Conservation (phyloP, 2,329 filamentous ascomycete species). For the Waltergamsia citrina region DNA sequence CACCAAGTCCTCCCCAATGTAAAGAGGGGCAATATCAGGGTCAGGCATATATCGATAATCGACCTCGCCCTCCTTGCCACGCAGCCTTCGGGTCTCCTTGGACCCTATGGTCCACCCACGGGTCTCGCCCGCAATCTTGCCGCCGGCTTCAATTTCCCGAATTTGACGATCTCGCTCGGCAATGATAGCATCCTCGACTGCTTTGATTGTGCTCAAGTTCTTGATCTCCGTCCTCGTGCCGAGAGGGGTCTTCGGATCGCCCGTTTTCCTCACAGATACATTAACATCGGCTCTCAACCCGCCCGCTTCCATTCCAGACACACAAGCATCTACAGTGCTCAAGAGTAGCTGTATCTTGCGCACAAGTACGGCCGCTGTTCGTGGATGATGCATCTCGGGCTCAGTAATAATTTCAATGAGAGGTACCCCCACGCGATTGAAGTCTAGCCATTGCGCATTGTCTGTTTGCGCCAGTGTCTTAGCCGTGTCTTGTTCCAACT, state of each 20-base stretch:
- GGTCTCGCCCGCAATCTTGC: constrained; percentile 73
- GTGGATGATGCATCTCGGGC: constrained; percentile 78
- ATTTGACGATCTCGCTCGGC: constrained; percentile 90
- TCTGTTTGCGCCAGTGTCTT: constrained; percentile 78
- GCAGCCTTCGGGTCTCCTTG: constrained; percentile 68
- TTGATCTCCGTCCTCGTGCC: constrained; percentile 96
- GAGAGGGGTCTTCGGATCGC: constrained; percentile 35
- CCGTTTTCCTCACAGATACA: constrained; percentile 66
- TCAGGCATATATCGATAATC: constrained; percentile 99
- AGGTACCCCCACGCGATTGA: constrained; percentile 86
- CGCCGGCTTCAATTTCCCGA: constrained; percentile 63
- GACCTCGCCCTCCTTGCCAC: constrained; percentile 93
- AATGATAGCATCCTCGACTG: constrained; percentile 88
- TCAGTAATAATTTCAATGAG: constrained; percentile 92
- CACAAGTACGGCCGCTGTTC: constrained; percentile 80
- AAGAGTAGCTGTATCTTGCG: constrained; percentile 80
- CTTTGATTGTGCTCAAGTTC: constrained; percentile 89
- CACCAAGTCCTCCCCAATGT: constrained; percentile 65
- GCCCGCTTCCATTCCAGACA: constrained; percentile 86
- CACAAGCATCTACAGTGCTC: constrained; percentile 72
- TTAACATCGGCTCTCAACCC: constrained; percentile 92
- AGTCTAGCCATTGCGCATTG: constrained; percentile 72
- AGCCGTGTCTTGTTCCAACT: constrained; percentile 96
- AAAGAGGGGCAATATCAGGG: constrained; percentile 73
- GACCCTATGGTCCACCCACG: constrained; percentile 84